Base-by-base conservation (phyloP, 164 flowering plant species). In the Platanus orientalis region DNA sequence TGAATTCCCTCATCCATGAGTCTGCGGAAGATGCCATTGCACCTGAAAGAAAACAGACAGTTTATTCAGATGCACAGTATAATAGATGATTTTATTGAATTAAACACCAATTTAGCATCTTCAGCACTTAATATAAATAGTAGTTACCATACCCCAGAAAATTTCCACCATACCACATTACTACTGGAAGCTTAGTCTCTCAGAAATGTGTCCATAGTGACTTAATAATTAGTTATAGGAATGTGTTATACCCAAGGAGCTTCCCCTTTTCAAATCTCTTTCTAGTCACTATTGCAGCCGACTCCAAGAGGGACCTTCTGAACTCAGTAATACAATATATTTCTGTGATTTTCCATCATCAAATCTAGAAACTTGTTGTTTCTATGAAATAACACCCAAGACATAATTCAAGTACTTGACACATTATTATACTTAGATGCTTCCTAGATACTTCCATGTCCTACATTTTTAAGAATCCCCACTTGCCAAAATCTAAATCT, bases 1-100 rank as follows among this genome's bases (percentile, higher is more conserved):
- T 83, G 53, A 81, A 87, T 70, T 93, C 96, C 70, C 78, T 84
- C 80, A 87, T 73, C 98, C 98, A 91, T 60, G 89, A 71, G 57
- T 90, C 98, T 16, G 75, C 67, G 48, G 92, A 72, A 42, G 90
- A 80, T 23, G 88, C 92, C 97, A 92, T 92, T 67, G 58, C 72
- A 61, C 52, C 73, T 75, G 69, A 63, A 71, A 69, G 40, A 25
- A 20, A 64, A 58, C 36, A 66, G 20, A 52, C 17, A 12, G 28
- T 26, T 23, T 2, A 56, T 62, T 11, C 0, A 20, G 1, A 17
- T 1, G 25, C 10, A 11, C 6, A 14, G 14, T 21, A 45, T 45
- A 17, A 45, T 12, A 45, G 12, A 16, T 16, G 49, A 45, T 19
- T 13, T 2, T 45, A 1, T 19, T 45, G 49, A 19, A 16, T 5